Evolutionary conservation across 495 filamentous ascomycete species (phyloP).

Genomic region (Penicillium odoratum): DNA sequence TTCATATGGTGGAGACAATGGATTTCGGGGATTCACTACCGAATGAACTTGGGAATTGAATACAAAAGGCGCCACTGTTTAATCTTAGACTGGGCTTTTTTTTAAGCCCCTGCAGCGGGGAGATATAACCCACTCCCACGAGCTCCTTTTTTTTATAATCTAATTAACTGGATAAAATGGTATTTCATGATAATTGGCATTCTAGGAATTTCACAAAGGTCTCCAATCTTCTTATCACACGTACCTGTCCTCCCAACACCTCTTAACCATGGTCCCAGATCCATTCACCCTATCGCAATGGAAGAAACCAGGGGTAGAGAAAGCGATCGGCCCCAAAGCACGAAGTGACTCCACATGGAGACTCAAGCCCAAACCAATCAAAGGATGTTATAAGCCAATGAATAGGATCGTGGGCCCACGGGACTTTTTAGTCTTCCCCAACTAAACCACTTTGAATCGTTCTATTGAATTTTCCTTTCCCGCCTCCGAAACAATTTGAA

Average conservation of each 20-base stretch:
- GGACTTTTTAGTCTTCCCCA: constrained; percentile 1
- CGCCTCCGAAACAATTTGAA: constrained; percentile 3
- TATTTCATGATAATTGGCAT: neutral
- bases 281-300: constrained; percentile 15
- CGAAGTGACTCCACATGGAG: neutral
- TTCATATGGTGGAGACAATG: constrained; percentile 12
- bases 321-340: constrained; percentile 10
- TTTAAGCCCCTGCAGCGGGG: constrained; percentile 10
- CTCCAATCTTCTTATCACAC: neutral
- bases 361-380: neutral
- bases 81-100: neutral
- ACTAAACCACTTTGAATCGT: neutral
- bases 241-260: constrained; percentile 4
- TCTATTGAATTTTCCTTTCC: constrained; percentile 5
- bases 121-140: neutral
- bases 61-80: neutral
- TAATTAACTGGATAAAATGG: neutral
- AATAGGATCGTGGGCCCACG: neutral
- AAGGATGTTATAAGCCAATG: neutral
- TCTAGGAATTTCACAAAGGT: neutral
- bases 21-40: constrained; percentile 23
- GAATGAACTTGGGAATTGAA: constrained; percentile 8
- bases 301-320: constrained; percentile 15
- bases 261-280: constrained; percentile 8
- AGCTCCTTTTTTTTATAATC: neutral